Evolutionary conservation across 805 yeast genomes (phyloP).

Genomic region (Spathaspora passalidarum): DNA sequence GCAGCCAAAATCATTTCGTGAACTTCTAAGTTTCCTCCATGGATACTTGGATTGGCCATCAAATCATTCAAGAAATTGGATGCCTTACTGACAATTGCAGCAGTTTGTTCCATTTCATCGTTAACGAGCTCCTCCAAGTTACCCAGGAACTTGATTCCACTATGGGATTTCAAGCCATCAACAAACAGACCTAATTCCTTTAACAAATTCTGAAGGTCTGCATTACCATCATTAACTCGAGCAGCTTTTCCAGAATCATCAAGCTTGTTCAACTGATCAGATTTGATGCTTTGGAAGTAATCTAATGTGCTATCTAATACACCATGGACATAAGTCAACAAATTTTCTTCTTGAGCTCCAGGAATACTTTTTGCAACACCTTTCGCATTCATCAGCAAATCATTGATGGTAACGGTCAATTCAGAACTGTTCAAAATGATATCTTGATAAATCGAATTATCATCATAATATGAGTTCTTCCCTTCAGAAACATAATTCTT

Average conservation of each 20-base stretch:
- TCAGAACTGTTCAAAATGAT: slow-evolving; percentile 62
- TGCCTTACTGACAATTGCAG: slow-evolving; percentile 65
- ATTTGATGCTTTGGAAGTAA: slow-evolving; percentile 58
- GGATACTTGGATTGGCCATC: slow-evolving; percentile 49
- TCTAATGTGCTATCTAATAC: slow-evolving; percentile 59
- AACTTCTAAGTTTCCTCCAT: slow-evolving; percentile 60
- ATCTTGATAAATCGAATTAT: slow-evolving; percentile 54
- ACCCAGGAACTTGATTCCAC: slow-evolving; percentile 31
- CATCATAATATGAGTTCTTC: slow-evolving; percentile 38
- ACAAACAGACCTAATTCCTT: slow-evolving; percentile 55
- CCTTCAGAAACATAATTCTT: slow-evolving; percentile 78
- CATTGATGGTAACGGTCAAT: slow-evolving; percentile 60
- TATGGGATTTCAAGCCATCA: slow-evolving; percentile 47
- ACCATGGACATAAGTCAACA: slow-evolving; percentile 48
- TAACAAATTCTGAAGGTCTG: slow-evolving; percentile 68
- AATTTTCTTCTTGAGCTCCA: slow-evolving; percentile 51
- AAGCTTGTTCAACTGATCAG: slow-evolving; percentile 48
- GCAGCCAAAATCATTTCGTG: slow-evolving; percentile 76
- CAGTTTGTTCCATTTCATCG: slow-evolving; percentile 69
- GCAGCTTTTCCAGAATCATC: slow-evolving; percentile 70
- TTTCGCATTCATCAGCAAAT: slow-evolving; percentile 62
- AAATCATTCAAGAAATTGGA: slow-evolving; percentile 55
- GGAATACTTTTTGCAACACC: slow-evolving; percentile 61
- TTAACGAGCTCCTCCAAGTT: slow-evolving; percentile 73
- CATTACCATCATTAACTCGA: slow-evolving; percentile 69